A percentile compares a stretch with the other conserved stretches of the same genome.
These are phyloP conservation scores for Malus sylvestris DNA, from an alignment of 306 rosid genomes.

Conservation along the genomic window DNA sequence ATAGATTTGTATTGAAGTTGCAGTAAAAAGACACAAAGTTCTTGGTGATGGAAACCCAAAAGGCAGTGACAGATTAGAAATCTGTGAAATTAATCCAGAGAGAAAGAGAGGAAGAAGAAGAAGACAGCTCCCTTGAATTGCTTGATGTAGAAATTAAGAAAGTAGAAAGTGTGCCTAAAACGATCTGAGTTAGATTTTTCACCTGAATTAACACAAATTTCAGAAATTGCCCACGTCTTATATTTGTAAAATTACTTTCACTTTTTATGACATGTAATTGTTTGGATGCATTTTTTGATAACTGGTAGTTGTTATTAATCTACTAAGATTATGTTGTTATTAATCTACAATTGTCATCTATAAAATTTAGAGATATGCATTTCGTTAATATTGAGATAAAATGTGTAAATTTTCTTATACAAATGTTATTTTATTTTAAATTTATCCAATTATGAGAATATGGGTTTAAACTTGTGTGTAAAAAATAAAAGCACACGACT, in stretches of 20 bases:
- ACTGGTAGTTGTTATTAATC: background rate
- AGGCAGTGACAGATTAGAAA: conserved; percentile 1
- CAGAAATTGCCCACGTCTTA: background rate
- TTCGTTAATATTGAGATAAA: too few species aligned
- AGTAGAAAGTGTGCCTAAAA: conserved; percentile 1
- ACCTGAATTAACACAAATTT: conserved; percentile 36
- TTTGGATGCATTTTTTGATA: background rate
- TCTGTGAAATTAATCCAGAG: background rate
- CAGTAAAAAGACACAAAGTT: conserved; percentile 14
- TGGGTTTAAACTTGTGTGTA: background rate
- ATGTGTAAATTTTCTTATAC: too few species aligned
- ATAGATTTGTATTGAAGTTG: background rate
- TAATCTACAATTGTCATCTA: background rate
- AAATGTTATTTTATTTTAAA: too few species aligned
- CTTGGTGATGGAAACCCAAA: conserved; percentile 12
- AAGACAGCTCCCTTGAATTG: conserved; percentile 9
- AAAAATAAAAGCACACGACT: too few species aligned
- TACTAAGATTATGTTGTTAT: background rate
- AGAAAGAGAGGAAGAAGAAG: background rate
- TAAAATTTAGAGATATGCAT: too few species aligned
- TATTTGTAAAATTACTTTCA: background rate
- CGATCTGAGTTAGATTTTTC: conserved; percentile 9
- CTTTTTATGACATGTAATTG: background rate
- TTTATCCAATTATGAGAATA: too few species aligned
- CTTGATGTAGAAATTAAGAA: conserved; percentile 22